A percentile compares a stretch with the other conserved stretches of the same genome.
Conservation (phyloP, 2,329 filamentous ascomycete genomes). For the Microsporum audouinii region DNA sequence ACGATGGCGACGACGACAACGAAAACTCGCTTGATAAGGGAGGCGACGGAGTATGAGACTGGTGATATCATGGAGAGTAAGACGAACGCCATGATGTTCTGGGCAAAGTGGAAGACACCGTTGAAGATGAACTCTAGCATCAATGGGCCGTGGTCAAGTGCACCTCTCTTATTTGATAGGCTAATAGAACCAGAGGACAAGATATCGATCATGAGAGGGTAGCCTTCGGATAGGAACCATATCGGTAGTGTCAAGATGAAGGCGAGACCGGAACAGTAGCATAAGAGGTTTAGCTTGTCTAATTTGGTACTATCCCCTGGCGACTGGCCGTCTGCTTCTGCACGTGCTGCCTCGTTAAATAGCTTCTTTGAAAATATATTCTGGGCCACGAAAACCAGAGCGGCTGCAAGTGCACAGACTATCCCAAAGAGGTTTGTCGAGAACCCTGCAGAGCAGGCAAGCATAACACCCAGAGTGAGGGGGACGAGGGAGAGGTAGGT, state of each 20-base stretch:
- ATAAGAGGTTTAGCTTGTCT: slow-evolving; percentile 92
- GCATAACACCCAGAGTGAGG: slow-evolving; percentile 83
- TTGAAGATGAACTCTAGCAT: slow-evolving; percentile 90
- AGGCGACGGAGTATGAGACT: slow-evolving; percentile 93
- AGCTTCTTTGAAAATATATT: slow-evolving; percentile 98
- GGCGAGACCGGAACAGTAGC: slow-evolving; percentile 90
- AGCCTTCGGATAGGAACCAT: slow-evolving; percentile 86
- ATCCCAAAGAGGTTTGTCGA: slow-evolving; percentile 85
- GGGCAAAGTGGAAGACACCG: slow-evolving; percentile 88
- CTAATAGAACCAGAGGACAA: slow-evolving; percentile 69
- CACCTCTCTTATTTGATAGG: slow-evolving; percentile 63
- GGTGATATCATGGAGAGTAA: slow-evolving; percentile 87
- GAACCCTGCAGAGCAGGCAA: slow-evolving; percentile 88
- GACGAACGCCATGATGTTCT: slow-evolving; percentile 91
- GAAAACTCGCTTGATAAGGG: slow-evolving; percentile 91
- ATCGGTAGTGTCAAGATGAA: slow-evolving; percentile 80
- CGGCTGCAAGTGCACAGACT: slow-evolving; percentile 74
- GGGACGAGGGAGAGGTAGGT: slow-evolving; percentile 88
- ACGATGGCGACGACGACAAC: slow-evolving; percentile 90
- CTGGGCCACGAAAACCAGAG: slow-evolving; percentile 90
- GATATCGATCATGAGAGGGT: slow-evolving; percentile 64
- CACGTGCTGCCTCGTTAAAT: slow-evolving; percentile 84
- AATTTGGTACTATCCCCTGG: slow-evolving; percentile 58
- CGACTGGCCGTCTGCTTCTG: slow-evolving; percentile 59
- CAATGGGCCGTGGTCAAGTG: slow-evolving; percentile 51